Percentiles rank a stretch among this genome's conserved stretches.
phyloP scores from a whole-genome alignment of 768 basidiomycete genomes.

The Leccinum rimulosum region DNA sequence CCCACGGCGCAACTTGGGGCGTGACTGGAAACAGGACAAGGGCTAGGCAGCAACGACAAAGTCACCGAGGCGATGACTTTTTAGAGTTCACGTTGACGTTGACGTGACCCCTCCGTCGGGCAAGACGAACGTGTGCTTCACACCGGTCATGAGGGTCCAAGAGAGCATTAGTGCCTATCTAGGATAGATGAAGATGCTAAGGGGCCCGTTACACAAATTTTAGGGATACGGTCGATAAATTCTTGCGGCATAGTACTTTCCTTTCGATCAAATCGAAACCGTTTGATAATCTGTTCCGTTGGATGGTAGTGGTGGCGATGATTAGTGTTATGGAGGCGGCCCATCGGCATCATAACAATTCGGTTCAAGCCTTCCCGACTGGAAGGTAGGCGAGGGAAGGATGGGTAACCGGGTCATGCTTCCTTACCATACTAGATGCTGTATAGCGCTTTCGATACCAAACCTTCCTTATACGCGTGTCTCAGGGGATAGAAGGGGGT shows the following conservation, averaged over 20 bases:
- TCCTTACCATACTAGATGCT: slow-evolving; percentile 1
- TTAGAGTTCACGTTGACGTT: slow-evolving; percentile 12
- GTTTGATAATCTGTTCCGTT: slow-evolving; percentile 2
- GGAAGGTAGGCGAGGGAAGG: not conserved
- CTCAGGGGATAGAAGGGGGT: slow-evolving; percentile 7
- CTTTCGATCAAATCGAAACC: slow-evolving; percentile 4
- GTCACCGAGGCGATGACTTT: not conserved
- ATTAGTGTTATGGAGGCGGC: not conserved
- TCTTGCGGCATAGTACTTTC: not conserved
- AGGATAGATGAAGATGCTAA: slow-evolving; percentile 22
- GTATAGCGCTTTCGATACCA: slow-evolving; percentile 23
- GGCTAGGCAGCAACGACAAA: not conserved
- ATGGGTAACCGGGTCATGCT: slow-evolving; percentile 10
- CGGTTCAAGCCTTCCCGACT: not conserved
- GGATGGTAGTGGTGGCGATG: not conserved
- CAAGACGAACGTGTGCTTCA: slow-evolving; percentile 11
- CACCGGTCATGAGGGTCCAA: slow-evolving; percentile 6
- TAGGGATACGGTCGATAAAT: slow-evolving; percentile 4
- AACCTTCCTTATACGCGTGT: slow-evolving; percentile 24
- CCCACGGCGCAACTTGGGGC: not conserved
- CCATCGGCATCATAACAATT: not conserved
- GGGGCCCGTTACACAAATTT: slow-evolving; percentile 4
- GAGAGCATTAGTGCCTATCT: slow-evolving; percentile 10
- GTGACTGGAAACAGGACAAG: not conserved
- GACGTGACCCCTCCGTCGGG: slow-evolving; percentile 6